phyloP scores from a whole-genome alignment of 495 filamentous ascomycete genomes.

The Neurospora sp. region DNA sequence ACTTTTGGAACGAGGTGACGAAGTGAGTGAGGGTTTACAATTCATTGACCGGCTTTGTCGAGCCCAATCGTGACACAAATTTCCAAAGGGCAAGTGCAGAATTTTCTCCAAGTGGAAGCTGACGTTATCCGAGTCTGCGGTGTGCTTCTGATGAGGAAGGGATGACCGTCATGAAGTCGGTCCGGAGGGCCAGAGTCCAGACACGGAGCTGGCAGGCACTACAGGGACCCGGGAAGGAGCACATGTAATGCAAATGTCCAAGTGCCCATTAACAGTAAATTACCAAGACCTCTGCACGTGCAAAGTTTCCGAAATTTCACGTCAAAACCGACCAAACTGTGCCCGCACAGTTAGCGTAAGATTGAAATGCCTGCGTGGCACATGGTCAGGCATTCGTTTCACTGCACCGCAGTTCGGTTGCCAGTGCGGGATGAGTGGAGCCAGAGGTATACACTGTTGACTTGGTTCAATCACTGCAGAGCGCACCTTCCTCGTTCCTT shows the following conservation, averaged over 20 bases:
- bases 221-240: neutral
- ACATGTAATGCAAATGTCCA: neutral
- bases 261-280: neutral
- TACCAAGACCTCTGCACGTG: neutral
- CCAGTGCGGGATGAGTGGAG: neutral
- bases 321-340: neutral
- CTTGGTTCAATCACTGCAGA: neutral
- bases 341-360: constrained; percentile 8
- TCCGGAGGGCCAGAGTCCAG: neutral
- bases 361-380: neutral
- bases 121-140: neutral
- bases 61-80: neutral
- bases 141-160: neutral
- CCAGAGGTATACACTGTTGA: neutral
- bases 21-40: neutral
- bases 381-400: neutral
- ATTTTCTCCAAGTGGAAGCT: neutral
- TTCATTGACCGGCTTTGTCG: neutral
- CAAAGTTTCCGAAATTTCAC: neutral
- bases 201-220: neutral
- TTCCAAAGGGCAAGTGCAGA: neutral
- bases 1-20: neutral
- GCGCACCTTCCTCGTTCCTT: neutral
- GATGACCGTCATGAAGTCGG: neutral
- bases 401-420: neutral